Evolutionary conservation across 331 rosid genomes (phyloP), one percentile per base, ranked within the genome.

Genomic region (Telfairia occidentalis): DNA sequence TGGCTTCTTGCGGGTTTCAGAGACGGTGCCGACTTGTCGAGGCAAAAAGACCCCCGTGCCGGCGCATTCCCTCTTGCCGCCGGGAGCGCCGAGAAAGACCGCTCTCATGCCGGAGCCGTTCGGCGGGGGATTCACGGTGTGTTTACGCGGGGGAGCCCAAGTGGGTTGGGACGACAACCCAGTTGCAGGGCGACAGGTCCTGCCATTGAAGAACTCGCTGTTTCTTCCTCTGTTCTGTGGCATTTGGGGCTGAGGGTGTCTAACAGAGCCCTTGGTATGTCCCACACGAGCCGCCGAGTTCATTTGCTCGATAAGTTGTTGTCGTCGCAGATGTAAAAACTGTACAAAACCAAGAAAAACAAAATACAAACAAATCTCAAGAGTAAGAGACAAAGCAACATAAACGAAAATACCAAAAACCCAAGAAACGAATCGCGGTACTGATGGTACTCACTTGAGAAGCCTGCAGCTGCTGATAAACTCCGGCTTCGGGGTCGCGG

Each of bases 31-130:
- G 35, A 69, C 75, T 46, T 84, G 85, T 12, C 97, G 95, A 15
- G 98, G 98, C 75, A 94, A 79, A 78, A 94, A 94, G 5, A 94
- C 98, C 0, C 98, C 98, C 5, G 98, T 94, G 5, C 98, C 98
- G 24, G 91, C 76, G 40, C 85, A 80, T 77, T 88, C 97, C 58
- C 86, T 81, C 69, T 77, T 87, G 0, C 77, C 90, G 18, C 79
- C 76, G 0, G 87, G 86, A 34, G 84, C 89, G 7, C 80, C 76
- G 0, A 88, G 86, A 38, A 89, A 87, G 3, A 82, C 86, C 8
- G 91, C 97, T 28, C 91, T 78, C 87, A 89, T 83, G 7, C 86
- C 89, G 7, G 91, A 67, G 2, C 85, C 89, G 23, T 72, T 55
- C 15, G 50, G 60, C 19, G 45, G 79, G 3, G 45, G 81, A 5